phyloP scores from a whole-genome alignment of 2,329 filamentous ascomycete genomes.

The Alternaria sp. region DNA sequence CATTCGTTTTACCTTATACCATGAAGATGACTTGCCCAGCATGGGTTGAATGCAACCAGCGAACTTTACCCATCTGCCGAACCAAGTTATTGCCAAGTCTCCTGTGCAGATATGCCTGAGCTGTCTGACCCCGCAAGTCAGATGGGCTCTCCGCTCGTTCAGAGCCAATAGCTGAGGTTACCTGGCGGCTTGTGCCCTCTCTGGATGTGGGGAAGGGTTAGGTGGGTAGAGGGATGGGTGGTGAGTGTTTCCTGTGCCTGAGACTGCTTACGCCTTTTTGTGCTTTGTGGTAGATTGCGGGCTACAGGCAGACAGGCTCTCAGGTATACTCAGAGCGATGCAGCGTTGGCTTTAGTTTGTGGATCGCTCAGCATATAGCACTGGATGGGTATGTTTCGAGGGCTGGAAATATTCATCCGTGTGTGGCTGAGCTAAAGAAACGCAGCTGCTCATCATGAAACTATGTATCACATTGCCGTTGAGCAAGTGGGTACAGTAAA shows the following conservation, averaged over 20 bases:
- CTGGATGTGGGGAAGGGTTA: conserved; percentile 39
- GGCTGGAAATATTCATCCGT: conserved; percentile 12
- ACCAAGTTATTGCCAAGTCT: conserved; percentile 26
- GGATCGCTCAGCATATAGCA: not conserved
- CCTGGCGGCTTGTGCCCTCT: conserved; percentile 33
- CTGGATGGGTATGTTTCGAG: not conserved
- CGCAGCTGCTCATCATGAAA: not conserved
- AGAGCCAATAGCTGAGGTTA: conserved; percentile 21
- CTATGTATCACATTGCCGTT: conserved; percentile 10
- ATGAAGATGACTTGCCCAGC: conserved; percentile 29
- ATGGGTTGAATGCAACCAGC: conserved; percentile 23
- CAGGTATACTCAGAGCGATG: not conserved
- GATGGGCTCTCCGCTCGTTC: conserved; percentile 7
- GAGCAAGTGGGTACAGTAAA: not conserved
- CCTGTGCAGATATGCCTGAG: conserved; percentile 8
- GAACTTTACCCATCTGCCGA: conserved; percentile 45
- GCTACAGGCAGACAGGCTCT: not conserved
- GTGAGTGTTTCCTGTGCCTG: not conserved
- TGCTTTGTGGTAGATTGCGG: not conserved
- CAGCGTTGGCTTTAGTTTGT: not conserved
- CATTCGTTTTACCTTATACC: conserved; percentile 31
- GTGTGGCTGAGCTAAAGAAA: conserved; percentile 3
- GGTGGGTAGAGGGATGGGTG: conserved; percentile 10
- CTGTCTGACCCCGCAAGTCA: conserved; percentile 42
- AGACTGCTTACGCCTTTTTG: not conserved